A percentile compares a stretch with the other conserved stretches of the same genome.
Evolutionary conservation across 164 flowering plant species (phyloP).

Genomic region (Litsea cubeba): DNA sequence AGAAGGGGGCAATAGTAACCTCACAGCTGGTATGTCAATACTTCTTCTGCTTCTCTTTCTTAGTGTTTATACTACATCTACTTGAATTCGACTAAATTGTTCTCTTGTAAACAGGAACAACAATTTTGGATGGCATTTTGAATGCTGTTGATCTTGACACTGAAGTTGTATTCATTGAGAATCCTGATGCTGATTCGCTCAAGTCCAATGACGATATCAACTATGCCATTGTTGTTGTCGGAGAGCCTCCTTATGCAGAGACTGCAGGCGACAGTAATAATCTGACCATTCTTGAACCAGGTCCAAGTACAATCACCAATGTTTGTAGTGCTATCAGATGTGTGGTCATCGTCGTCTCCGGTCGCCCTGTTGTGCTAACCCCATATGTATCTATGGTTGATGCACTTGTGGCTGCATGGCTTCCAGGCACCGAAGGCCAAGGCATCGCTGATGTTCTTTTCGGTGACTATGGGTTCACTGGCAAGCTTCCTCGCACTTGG

Average conservation of each 20-base stretch:
- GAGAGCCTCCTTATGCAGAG: conserved; percentile 39
- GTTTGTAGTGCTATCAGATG: conserved; percentile 30
- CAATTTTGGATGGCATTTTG: conserved; percentile 30
- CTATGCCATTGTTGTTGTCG: conserved; percentile 39
- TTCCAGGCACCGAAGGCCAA: conserved; percentile 41
- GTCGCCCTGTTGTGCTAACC: conserved; percentile 32
- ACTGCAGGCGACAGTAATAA: conserved; percentile 26
- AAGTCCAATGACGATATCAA: conserved; percentile 18
- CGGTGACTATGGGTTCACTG: conserved; percentile 37
- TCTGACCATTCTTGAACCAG: conserved; percentile 27
- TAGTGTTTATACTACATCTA: no score
- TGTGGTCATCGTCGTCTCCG: conserved; percentile 29
- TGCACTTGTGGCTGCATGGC: conserved; percentile 48
- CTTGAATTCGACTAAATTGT: no score
- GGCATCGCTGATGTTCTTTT: conserved; percentile 34
- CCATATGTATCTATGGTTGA: conserved; percentile 28
- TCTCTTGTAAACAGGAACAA: conserved; percentile 32
- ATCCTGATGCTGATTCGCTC: conserved; percentile 23
- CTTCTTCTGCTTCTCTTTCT: no score
- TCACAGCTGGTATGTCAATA: conserved; percentile 18
- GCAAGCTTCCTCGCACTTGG: conserved; percentile 37
- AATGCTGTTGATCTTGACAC: conserved; percentile 25
- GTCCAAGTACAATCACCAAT: conserved; percentile 24
- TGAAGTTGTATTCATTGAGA: conserved; percentile 19
- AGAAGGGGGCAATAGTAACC: conserved; percentile 19